These are phyloP conservation scores for Fraxinus velutina DNA, from an alignment of 305 asterid genomes.

Conservation along the genomic window DNA sequence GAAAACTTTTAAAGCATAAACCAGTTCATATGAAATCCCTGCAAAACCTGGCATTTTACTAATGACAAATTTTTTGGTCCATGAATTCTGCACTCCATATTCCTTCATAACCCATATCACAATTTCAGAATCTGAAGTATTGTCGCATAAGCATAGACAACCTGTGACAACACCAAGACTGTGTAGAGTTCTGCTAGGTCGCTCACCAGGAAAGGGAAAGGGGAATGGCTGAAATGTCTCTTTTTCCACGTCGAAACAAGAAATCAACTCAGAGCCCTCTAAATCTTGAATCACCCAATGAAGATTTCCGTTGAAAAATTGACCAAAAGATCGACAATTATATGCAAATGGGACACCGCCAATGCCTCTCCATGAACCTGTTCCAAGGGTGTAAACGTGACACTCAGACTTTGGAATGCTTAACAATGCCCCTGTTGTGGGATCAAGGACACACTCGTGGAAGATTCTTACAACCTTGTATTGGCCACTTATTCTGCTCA, in stretches of 20 bases:
- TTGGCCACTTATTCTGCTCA: conserved; percentile 4
- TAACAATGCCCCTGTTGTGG: not conserved
- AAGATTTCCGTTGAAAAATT: conserved; percentile 33
- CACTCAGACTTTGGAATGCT: conserved; percentile 11
- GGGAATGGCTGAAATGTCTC: conserved; percentile 30
- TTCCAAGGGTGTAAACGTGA: conserved; percentile 45
- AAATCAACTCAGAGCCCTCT: conserved; percentile 11
- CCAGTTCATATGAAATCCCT: conserved; percentile 30
- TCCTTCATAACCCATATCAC: conserved; percentile 61
- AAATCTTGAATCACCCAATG: conserved; percentile 43
- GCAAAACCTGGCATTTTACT: conserved; percentile 28
- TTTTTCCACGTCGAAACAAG: conserved; percentile 36
- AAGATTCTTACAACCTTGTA: conserved; percentile 29
- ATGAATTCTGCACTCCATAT: conserved; percentile 39
- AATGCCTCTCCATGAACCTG: conserved; percentile 39
- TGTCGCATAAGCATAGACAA: conserved; percentile 33
- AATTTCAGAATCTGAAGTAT: conserved; percentile 23
- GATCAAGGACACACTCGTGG: conserved; percentile 15
- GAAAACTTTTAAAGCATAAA: conserved; percentile 29
- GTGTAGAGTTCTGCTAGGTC: not conserved
- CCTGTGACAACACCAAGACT: conserved; percentile 21
- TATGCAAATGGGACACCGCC: conserved; percentile 11
- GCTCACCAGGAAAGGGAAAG: conserved; percentile 20
- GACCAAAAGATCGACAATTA: conserved; percentile 15
- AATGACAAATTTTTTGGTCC: conserved; percentile 42